phyloP scores from a whole-genome alignment of 192 early-diverging fungal genomes.

The Linnemannia exigua region DNA sequence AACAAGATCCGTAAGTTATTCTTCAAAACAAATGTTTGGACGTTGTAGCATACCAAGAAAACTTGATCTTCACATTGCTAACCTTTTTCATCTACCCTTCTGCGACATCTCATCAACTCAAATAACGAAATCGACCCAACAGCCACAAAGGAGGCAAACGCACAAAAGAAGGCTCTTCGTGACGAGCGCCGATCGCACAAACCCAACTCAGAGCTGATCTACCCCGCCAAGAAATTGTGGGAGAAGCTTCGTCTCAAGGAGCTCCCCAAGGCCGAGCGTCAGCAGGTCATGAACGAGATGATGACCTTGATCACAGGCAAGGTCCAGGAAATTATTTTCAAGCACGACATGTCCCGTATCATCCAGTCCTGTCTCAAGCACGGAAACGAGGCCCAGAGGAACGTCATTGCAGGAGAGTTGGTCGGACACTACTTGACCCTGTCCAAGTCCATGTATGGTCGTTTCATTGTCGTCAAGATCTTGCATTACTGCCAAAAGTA shows the following conservation, averaged over 20 bases:
- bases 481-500: constrained; percentile 86
- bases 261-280: constrained; percentile 72
- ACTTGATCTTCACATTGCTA: background rate
- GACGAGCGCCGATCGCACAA: constrained; percentile 75
- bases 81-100: background rate
- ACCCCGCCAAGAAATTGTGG: constrained; percentile 86
- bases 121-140: background rate
- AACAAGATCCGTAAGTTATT: constrained; percentile 37
- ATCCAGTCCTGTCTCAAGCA: constrained; percentile 94
- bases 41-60: background rate
- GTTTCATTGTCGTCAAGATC: constrained; percentile 90
- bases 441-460: constrained; percentile 85
- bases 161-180: constrained; percentile 67
- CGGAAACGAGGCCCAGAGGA: constrained; percentile 83
- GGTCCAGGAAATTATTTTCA: constrained; percentile 91
- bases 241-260: constrained; percentile 85
- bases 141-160: constrained; percentile 65
- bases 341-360: constrained; percentile 95
- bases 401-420: constrained; percentile 85
- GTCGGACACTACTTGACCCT: constrained; percentile 81
- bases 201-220: constrained; percentile 79
- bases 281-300: constrained; percentile 79
- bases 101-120: background rate
- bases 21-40: too few relatives aligned
- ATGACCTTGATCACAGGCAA: constrained; percentile 87